These are phyloP conservation scores for Omphalea diandra DNA, from an alignment of 441 rosid species.

Conservation along the genomic window DNA sequence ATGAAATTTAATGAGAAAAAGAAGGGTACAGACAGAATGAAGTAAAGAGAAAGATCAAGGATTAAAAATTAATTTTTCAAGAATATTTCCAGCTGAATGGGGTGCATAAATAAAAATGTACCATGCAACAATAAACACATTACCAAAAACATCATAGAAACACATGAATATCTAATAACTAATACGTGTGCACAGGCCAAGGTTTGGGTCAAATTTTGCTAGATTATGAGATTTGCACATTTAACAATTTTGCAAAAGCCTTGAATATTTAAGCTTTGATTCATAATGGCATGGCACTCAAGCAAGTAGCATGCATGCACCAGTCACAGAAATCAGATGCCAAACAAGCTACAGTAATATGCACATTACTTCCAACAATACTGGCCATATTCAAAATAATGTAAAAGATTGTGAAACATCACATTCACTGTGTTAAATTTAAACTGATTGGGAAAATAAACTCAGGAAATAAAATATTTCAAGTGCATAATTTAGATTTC, in stretches of 20 bases:
- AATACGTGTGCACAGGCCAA: background rate
- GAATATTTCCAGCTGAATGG: background rate
- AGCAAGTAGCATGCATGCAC: conserved; percentile 3
- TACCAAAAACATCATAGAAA: background rate
- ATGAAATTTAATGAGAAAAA: conserved; percentile 15
- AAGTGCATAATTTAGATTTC: background rate
- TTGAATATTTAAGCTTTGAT: background rate
- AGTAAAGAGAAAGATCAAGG: background rate
- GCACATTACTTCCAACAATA: background rate
- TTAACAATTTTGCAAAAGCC: background rate
- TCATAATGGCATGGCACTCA: background rate
- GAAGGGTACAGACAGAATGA: conserved; percentile 4
- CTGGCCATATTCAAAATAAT: background rate
- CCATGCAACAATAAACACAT: background rate
- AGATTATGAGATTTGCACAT: conserved; percentile 2
- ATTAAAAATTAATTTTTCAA: background rate
- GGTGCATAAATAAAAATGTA: background rate
- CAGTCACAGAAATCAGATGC: conserved; percentile 1
- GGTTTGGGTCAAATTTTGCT: background rate
- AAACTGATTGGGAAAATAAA: background rate
- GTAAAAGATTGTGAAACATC: background rate
- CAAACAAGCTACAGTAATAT: background rate
- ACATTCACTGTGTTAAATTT: background rate
- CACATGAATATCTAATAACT: background rate
- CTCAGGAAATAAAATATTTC: conserved; percentile 1